Evolutionary conservation across 805 yeast species (phyloP), one percentile per base, ranked within the genome.

Genomic region (Pichia occidentalis): DNA sequence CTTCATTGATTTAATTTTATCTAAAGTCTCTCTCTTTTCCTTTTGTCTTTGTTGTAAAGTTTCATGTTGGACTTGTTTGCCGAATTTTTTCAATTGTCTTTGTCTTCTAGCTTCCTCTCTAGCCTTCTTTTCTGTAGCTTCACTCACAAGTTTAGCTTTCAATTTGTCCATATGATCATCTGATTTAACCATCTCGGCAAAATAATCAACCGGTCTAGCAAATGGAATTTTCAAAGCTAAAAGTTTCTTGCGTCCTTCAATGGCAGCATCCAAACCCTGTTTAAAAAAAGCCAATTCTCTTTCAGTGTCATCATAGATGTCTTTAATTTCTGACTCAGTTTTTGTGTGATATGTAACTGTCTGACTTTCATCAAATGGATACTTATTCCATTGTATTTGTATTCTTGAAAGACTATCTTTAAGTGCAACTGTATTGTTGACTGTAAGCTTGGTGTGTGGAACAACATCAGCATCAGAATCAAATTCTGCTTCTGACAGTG

Each of bases 121-220:
- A 1, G 95, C 95, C 63, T 82, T 84, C 76, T 85, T 85, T 59
- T 81, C 83, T 5, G 71, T 64, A 29, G 75, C 77, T 59, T 86
- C 96, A 47, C 76, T 72, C 30, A 87, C 70, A 51, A 90, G 71
- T 63, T 85, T 86, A 54, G 69, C 65, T 70, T 85, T 87, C 56
- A 92, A 73, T 63, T 77, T 85, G 56, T 86, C 96, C 98, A 92
- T 92, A 63, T 92, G 99, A 60, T 86, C 96, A 61, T 92, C 98
- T 38, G 88, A 80, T 67, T 92, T 92, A 43, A 87, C 85, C 98
- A 92, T 92, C 64, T 92, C 98, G 14, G 98, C 99, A 65, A 92
- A 92, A 61, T 85, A 92, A 59, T 92, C 98, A 53, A 75, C 66
- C 25, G 99, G 99, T 61, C 98, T 77, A 21, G 94, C 71, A 60